A percentile compares a stretch with the other conserved stretches of the same genome.
phyloP scores from a whole-genome alignment of 768 basidiomycete genomes.

The Tricholoma sp. region DNA sequence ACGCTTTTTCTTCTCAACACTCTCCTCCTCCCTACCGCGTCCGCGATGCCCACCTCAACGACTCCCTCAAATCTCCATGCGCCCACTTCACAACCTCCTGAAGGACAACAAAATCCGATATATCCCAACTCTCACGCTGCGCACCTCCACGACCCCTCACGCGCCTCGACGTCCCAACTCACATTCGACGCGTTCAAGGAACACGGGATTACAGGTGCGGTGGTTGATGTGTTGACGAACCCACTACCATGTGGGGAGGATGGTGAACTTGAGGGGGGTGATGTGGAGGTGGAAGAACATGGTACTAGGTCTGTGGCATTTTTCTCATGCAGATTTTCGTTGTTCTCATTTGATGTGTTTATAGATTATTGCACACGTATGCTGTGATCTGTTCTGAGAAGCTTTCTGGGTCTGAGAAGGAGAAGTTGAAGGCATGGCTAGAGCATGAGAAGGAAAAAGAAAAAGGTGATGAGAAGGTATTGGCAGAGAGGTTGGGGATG shows the following conservation, averaged over 20 bases:
- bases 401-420: background rate
- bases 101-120: slow-evolving; percentile 28
- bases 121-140: slow-evolving; percentile 72
- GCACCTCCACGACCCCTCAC: slow-evolving; percentile 50
- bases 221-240: slow-evolving; percentile 46
- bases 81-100: slow-evolving; percentile 16
- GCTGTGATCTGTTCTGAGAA: slow-evolving; percentile 16
- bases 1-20: slow-evolving; percentile 69
- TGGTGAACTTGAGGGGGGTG: slow-evolving; percentile 54
- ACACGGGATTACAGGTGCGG: slow-evolving; percentile 40
- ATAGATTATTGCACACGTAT: slow-evolving; percentile 51
- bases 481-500: background rate
- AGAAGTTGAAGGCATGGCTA: background rate
- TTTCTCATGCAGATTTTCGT: background rate
- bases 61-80: slow-evolving; percentile 16
- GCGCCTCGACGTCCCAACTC: slow-evolving; percentile 43
- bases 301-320: slow-evolving; percentile 39
- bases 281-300: slow-evolving; percentile 65
- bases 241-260: slow-evolving; percentile 65
- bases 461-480: background rate
- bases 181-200: slow-evolving; percentile 45
- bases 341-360: background rate
- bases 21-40: slow-evolving; percentile 50
- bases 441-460: background rate
- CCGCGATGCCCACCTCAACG: slow-evolving; percentile 17